Evolutionary conservation across 1,284 basidiomycete species (phyloP).

Genomic region (Erythrobasidium hasegawianum): DNA sequence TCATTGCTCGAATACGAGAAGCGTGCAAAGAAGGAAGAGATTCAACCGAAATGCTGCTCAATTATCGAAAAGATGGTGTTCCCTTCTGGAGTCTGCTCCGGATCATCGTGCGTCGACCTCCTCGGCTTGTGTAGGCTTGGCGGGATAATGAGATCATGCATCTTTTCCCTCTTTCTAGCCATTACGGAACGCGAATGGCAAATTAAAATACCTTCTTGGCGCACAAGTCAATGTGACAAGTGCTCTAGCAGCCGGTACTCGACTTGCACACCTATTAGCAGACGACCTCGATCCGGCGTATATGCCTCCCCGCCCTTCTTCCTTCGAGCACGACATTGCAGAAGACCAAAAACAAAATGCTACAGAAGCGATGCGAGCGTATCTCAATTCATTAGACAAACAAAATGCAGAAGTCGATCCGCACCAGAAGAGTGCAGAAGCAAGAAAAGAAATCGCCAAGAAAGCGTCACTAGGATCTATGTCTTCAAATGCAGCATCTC

Average conservation of each 20-base stretch:
- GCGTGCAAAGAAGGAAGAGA: conserved; percentile 25
- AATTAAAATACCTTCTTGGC: conserved; percentile 34
- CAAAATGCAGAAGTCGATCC: background rate
- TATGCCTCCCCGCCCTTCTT: conserved; percentile 27
- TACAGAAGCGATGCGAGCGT: conserved; percentile 22
- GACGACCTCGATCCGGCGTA: conserved; percentile 24
- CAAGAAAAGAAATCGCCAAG: background rate
- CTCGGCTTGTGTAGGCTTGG: no score
- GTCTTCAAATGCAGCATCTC: no score
- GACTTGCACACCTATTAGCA: conserved; percentile 24
- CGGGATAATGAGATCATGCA: no score
- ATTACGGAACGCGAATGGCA: conserved; percentile 33
- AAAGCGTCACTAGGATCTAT: background rate
- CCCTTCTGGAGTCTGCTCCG: conserved; percentile 36
- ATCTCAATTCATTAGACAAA: conserved; percentile 23
- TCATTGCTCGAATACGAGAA: conserved; percentile 20
- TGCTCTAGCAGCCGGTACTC: conserved; percentile 16
- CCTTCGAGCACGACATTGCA: conserved; percentile 30
- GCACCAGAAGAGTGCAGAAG: conserved; percentile 1
- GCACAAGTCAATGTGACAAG: conserved; percentile 31
- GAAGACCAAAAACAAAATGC: conserved; percentile 26
- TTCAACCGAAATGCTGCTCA: conserved; percentile 22
- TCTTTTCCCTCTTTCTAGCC: no score
- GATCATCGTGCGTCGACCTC: conserved; percentile 25
- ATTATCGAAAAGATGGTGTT: conserved; percentile 32